Percentiles rank a stretch among this genome's conserved stretches.
phyloP scores from a whole-genome alignment of 2,329 filamentous ascomycete species.

The Penicillium vulpinum region DNA sequence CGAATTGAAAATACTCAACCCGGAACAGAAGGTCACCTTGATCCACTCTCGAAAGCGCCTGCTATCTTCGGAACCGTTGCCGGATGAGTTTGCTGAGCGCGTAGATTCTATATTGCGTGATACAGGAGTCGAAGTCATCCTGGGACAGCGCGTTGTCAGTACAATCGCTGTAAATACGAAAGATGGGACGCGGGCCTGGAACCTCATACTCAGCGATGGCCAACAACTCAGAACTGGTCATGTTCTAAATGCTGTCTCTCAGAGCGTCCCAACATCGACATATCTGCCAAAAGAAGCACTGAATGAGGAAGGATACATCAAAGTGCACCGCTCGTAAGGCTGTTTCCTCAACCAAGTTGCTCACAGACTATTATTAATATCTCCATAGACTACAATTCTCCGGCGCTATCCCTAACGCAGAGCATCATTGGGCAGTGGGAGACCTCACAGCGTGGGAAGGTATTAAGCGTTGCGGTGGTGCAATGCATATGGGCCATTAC shows the following conservation, averaged over 20 bases:
- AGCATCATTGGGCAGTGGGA: constrained; percentile 66
- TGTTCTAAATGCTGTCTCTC: constrained; percentile 69
- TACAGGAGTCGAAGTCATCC: constrained; percentile 54
- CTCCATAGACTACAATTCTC: constrained; percentile 56
- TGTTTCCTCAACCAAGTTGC: neutral
- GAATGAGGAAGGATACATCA: constrained; percentile 66
- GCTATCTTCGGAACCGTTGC: constrained; percentile 71
- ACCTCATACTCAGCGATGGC: constrained; percentile 62
- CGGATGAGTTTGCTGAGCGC: constrained; percentile 64
- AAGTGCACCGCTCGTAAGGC: constrained; percentile 54
- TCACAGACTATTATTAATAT: neutral
- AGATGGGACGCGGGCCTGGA: constrained; percentile 20
- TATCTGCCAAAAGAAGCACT: constrained; percentile 62
- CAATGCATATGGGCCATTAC: constrained; percentile 71
- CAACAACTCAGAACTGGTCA: constrained; percentile 61
- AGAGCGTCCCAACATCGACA: constrained; percentile 60
- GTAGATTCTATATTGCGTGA: constrained; percentile 61
- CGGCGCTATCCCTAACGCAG: constrained; percentile 55
- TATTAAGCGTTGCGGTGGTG: constrained; percentile 75
- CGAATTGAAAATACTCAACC: constrained; percentile 69
- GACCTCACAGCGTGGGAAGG: constrained; percentile 72
- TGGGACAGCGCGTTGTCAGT: constrained; percentile 30
- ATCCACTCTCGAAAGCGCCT: constrained; percentile 71
- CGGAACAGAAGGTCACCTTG: constrained; percentile 66
- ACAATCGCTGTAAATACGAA: constrained; percentile 22